Evolutionary conservation across 805 yeast genomes (phyloP).

Genomic region (Barnettozyma sucrosica): DNA sequence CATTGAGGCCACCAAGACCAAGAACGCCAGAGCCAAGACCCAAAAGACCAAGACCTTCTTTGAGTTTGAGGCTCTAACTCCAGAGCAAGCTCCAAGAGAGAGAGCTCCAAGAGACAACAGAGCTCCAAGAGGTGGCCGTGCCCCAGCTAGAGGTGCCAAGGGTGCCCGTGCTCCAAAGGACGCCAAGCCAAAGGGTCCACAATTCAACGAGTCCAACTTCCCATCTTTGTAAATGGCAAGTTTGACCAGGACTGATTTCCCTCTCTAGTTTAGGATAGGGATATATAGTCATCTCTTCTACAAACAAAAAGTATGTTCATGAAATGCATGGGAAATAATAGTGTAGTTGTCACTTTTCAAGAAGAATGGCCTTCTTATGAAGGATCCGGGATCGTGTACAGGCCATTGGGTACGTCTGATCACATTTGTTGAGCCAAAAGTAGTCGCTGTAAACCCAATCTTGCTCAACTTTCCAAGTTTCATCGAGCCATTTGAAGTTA

Average conservation of each 20-base stretch:
- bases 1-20: constrained; percentile 54
- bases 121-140: constrained; percentile 27
- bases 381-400: constrained; percentile 50
- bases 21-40: constrained; percentile 66
- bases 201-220: constrained; percentile 13
- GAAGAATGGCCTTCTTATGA: constrained; percentile 39
- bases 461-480: constrained; percentile 42
- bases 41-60: constrained; percentile 76
- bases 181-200: constrained; percentile 7
- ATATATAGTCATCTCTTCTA: neutral
- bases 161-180: constrained; percentile 4
- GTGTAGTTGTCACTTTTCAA: neutral
- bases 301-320: constrained; percentile 5
- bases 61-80: constrained; percentile 64
- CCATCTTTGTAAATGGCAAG: constrained; percentile 9
- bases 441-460: constrained; percentile 51
- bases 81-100: constrained; percentile 30
- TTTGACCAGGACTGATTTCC: neutral
- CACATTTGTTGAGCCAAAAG: constrained; percentile 40
- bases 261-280: constrained; percentile 1
- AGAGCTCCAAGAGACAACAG: constrained; percentile 32
- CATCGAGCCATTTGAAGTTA: constrained; percentile 56
- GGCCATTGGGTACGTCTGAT: constrained; percentile 40
- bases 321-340: constrained; percentile 6
- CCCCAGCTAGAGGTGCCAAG: constrained; percentile 2